Conservation (phyloP, 2,329 filamentous ascomycete genomes). For the Periglandula ipomoeae region DNA sequence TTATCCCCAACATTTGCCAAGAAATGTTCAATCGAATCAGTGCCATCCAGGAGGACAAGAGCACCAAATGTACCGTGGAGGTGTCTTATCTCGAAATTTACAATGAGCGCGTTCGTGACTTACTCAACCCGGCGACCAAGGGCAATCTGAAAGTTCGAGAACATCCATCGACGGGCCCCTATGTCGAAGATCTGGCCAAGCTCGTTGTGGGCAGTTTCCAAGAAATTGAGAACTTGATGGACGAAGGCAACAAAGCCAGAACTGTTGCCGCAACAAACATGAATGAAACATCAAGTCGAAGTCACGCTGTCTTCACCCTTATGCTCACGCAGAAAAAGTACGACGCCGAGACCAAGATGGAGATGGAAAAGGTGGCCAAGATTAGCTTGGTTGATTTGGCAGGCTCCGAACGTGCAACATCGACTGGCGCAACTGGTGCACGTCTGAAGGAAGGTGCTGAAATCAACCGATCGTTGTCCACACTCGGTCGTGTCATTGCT, state of each 20-base stretch:
- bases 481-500: conserved; percentile 93
- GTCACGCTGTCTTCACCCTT: conserved; percentile 94
- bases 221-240: conserved; percentile 97
- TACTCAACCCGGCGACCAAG: conserved; percentile 91
- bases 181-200: conserved; percentile 96
- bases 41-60: conserved; percentile 60
- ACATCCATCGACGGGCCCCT: conserved; percentile 93
- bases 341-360: conserved; percentile 90
- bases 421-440: conserved; percentile 90
- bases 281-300: conserved; percentile 98
- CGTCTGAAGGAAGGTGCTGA: conserved; percentile 95
- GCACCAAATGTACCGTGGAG: conserved; percentile 83
- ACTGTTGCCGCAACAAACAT: conserved; percentile 98
- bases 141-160: conserved; percentile 95
- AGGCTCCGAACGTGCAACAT: conserved; percentile 93
- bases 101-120: conserved; percentile 92
- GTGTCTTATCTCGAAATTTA: conserved; percentile 99
- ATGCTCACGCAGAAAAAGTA: conserved; percentile 90
- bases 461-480: conserved; percentile 95
- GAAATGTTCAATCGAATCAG: conserved; percentile 91
- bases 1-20: conserved; percentile 94
- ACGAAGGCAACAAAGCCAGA: conserved; percentile 96
- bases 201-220: conserved; percentile 85
- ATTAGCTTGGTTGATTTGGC: conserved; percentile 97
- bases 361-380: conserved; percentile 93